These are phyloP conservation scores for Scutellospora calospora DNA, from an alignment of 371 early-diverging fungal species.

Conservation along the genomic window DNA sequence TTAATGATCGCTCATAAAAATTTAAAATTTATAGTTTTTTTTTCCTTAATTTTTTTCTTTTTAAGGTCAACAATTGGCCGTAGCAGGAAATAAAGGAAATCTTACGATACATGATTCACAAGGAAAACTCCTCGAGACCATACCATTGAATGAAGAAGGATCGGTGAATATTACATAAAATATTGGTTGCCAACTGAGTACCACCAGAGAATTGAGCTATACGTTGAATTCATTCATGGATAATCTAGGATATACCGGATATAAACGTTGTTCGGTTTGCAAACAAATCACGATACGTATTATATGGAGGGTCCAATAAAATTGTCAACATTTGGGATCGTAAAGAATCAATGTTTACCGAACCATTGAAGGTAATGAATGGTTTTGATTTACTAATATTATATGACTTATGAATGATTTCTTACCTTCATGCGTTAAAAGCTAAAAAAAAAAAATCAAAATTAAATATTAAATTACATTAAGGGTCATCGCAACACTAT, in stretches of 20 bases:
- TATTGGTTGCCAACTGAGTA: neutral
- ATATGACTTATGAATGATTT: neutral
- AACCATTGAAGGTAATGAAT: conserved; percentile 25
- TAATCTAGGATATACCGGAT: conserved; percentile 27
- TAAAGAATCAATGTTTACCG: conserved; percentile 6
- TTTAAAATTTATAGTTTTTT: neutral
- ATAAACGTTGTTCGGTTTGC: conserved; percentile 20
- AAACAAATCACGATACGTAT: conserved; percentile 29
- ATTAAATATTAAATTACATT: neutral
- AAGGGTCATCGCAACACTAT: conserved; percentile 41
- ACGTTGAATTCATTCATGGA: neutral
- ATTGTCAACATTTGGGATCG: conserved; percentile 36
- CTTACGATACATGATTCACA: conserved; percentile 41
- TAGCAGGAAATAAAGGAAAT: conserved; percentile 31
- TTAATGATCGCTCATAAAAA: neutral
- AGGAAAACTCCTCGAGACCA: conserved; percentile 25
- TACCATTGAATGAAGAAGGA: conserved; percentile 12
- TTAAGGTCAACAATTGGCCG: conserved; percentile 37
- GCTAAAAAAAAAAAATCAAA: no score
- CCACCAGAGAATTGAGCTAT: neutral
- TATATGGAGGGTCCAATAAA: conserved; percentile 42
- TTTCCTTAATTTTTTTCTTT: neutral
- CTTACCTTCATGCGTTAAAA: no score
- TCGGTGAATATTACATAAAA: conserved; percentile 22
- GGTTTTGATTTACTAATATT: neutral